Evolutionary conservation across 345 rosid species (phyloP).

Genomic region (Limnanthes douglasii): DNA sequence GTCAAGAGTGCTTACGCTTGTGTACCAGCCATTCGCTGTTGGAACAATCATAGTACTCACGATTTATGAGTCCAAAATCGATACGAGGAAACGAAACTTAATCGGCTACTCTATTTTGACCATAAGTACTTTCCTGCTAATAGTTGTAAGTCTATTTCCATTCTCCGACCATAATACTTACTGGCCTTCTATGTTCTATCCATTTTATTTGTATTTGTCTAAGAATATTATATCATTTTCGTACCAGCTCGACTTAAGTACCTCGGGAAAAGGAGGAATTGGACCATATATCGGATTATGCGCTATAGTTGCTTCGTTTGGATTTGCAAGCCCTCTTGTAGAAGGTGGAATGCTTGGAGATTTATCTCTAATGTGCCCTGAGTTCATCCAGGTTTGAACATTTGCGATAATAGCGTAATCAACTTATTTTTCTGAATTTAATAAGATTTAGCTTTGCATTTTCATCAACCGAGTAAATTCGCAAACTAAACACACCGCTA

Average conservation of each 20-base stretch:
- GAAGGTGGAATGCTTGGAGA: conserved; percentile 95
- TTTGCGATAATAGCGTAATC: no score
- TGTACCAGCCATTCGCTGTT: conserved; percentile 67
- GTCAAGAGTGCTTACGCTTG: conserved; percentile 67
- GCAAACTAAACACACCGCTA: background rate
- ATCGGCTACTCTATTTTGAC: conserved; percentile 50
- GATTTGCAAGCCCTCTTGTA: conserved; percentile 65
- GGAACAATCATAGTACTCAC: conserved; percentile 48
- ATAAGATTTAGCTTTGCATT: no score
- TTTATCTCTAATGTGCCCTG: conserved; percentile 77
- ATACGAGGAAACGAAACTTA: conserved; percentile 53
- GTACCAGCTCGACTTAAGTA: conserved; percentile 70
- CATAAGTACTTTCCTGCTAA: conserved; percentile 43
- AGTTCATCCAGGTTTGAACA: conserved; percentile 74
- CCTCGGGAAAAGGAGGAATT: conserved; percentile 61
- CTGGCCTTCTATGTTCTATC: no score
- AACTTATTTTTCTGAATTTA: no score
- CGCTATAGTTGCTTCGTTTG: conserved; percentile 39
- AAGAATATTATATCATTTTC: background rate
- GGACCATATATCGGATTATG: conserved; percentile 52
- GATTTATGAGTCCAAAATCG: conserved; percentile 47
- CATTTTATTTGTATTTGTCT: background rate
- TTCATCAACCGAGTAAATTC: background rate
- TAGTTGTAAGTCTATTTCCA: conserved; percentile 36
- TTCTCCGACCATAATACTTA: background rate